phyloP scores from a whole-genome alignment of 805 yeast genomes.

The Saccharomycopsis fibuligera region DNA sequence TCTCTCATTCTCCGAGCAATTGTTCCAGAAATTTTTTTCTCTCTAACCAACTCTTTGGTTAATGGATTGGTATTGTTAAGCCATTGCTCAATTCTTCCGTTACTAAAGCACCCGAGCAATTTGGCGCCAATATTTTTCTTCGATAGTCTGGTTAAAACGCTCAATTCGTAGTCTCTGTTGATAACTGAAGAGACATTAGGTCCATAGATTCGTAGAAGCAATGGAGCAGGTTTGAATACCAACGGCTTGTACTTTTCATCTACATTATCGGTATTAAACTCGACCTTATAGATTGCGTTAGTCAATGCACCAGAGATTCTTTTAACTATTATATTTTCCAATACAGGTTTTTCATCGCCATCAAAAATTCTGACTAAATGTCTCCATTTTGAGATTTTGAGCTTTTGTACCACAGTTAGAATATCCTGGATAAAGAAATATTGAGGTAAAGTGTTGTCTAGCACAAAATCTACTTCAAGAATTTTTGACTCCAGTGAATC shows the following conservation, averaged over 20 bases:
- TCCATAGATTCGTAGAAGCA: constrained; percentile 82
- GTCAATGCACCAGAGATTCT: constrained; percentile 92
- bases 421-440: constrained; percentile 83
- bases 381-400: constrained; percentile 79
- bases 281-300: constrained; percentile 77
- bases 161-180: constrained; percentile 77
- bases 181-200: constrained; percentile 79
- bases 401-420: constrained; percentile 51
- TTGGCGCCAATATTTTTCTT: constrained; percentile 80
- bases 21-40: constrained; percentile 68
- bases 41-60: constrained; percentile 65
- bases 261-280: constrained; percentile 27
- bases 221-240: constrained; percentile 36
- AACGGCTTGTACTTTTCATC: not conserved
- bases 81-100: constrained; percentile 93
- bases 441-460: constrained; percentile 75
- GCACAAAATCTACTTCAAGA: constrained; percentile 46
- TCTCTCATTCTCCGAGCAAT: constrained; percentile 97
- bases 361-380: constrained; percentile 35
- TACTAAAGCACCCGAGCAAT: constrained; percentile 79
- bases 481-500: constrained; percentile 27
- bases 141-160: constrained; percentile 66
- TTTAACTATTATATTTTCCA: constrained; percentile 43
- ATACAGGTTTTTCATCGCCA: constrained; percentile 27
- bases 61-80: constrained; percentile 77